These are phyloP conservation scores for Penicillium diatomitis DNA, from an alignment of 495 filamentous ascomycete species.

Conservation along the genomic window DNA sequence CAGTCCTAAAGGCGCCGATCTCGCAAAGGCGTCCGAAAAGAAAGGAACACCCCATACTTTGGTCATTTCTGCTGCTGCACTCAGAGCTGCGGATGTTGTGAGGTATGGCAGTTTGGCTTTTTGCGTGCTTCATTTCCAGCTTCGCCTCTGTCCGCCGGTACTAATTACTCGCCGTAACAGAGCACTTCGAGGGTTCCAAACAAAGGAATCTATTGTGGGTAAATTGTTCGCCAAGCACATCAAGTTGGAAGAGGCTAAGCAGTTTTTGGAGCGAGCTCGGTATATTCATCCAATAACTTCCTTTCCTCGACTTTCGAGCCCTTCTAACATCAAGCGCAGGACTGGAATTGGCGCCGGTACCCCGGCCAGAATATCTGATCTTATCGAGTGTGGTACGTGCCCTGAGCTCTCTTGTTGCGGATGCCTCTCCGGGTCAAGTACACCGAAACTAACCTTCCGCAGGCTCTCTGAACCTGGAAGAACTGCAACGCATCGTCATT, in stretches of 20 bases:
- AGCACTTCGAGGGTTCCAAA: conserved; percentile 66
- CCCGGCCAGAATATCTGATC: conserved; percentile 66
- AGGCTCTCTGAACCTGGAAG: conserved; percentile 60
- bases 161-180: conserved; percentile 27
- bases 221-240: conserved; percentile 99
- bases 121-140: neutral
- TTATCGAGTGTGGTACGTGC: conserved; percentile 67
- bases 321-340: conserved; percentile 27
- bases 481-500: conserved; percentile 70
- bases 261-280: conserved; percentile 57
- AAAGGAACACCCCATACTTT: conserved; percentile 81
- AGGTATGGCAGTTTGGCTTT: conserved; percentile 37
- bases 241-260: conserved; percentile 79
- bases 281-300: conserved; percentile 12
- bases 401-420: too few relatives aligned
- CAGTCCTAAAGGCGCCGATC: conserved; percentile 35
- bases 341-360: conserved; percentile 86
- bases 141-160: neutral
- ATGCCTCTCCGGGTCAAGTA: too few relatives aligned
- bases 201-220: conserved; percentile 63
- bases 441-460: neutral
- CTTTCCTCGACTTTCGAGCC: neutral
- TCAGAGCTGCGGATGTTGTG: conserved; percentile 71
- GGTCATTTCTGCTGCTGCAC: conserved; percentile 66
- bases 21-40: conserved; percentile 54